Evolutionary conservation across 2,329 filamentous ascomycete species (phyloP).

Genomic region (Teratosphaeria viscida): DNA sequence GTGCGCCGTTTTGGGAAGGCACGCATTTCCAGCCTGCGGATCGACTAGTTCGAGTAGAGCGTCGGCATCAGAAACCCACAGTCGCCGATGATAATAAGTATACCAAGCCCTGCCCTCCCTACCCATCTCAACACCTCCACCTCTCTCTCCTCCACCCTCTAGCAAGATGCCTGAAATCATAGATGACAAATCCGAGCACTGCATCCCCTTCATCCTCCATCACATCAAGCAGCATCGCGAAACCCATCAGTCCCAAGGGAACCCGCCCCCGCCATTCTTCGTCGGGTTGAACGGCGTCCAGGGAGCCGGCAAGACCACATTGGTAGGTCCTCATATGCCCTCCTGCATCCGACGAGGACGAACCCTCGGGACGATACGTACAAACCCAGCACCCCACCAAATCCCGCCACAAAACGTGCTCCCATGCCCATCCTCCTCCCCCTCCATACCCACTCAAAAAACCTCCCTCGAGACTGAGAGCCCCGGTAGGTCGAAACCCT

Average conservation of each 20-base stretch:
- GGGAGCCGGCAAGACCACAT: constrained; percentile 83
- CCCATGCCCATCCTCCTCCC: too few relatives aligned
- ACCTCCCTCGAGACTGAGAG: constrained; percentile 2
- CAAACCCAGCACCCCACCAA: neutral
- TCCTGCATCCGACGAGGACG: too few relatives aligned
- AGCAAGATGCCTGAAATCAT: constrained; percentile 42
- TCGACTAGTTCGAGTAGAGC: neutral
- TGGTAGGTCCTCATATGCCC: constrained; percentile 41
- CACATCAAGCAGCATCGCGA: constrained; percentile 44
- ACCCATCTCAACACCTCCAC: neutral
- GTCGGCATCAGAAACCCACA: neutral
- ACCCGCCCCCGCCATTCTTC: constrained; percentile 56
- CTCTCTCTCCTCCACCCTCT: neutral
- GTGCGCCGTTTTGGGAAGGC: neutral
- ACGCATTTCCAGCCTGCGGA: neutral
- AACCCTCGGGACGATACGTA: neutral
- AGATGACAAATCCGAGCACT: constrained; percentile 70
- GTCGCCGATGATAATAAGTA: neutral
- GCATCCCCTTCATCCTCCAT: constrained; percentile 64
- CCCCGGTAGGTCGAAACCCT: constrained; percentile 34
- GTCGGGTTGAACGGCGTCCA: constrained; percentile 86
- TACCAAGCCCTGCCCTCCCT: neutral
- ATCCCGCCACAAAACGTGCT: neutral
- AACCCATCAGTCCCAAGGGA: constrained; percentile 26
- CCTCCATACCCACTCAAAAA: neutral